A percentile compares a stretch with the other conserved stretches of the same genome.
These are phyloP conservation scores for Clonostachys byssicola DNA, from an alignment of 2,329 filamentous ascomycete genomes.

Conservation along the genomic window DNA sequence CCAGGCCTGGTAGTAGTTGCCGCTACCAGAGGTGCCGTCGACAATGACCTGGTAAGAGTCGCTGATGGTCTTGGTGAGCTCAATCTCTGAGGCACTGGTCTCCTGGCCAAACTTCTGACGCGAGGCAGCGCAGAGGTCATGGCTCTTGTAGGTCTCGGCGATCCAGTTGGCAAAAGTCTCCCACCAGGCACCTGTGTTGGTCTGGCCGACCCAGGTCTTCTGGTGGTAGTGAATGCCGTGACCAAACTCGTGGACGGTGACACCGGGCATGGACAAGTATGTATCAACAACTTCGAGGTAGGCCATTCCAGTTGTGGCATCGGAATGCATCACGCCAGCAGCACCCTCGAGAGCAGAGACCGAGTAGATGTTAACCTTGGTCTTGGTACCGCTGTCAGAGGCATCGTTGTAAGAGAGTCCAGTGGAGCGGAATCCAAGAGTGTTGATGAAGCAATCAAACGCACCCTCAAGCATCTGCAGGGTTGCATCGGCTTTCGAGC, in stretches of 20 bases:
- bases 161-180: constrained; percentile 46
- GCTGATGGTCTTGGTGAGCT: constrained; percentile 36
- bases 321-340: constrained; percentile 36
- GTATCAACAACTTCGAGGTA: constrained; percentile 35
- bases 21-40: constrained; percentile 31
- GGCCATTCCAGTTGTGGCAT: constrained; percentile 28
- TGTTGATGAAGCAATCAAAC: constrained; percentile 31
- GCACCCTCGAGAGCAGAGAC: constrained; percentile 27
- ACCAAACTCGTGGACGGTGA: constrained; percentile 44
- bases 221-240: constrained; percentile 42
- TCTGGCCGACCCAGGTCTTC: constrained; percentile 36
- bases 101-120: constrained; percentile 26
- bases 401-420: constrained; percentile 27
- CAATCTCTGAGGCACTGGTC: constrained; percentile 28
- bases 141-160: constrained; percentile 42
- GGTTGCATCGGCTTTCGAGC: constrained; percentile 11
- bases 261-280: constrained; percentile 28
- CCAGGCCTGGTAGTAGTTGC: constrained; percentile 49
- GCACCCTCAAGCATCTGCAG: constrained; percentile 39
- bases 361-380: constrained; percentile 42
- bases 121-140: constrained; percentile 31
- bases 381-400: constrained; percentile 28
- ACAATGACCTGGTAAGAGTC: constrained; percentile 43
- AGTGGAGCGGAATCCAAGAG: constrained; percentile 31
- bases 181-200: constrained; percentile 43